Percentiles rank a stretch among this genome's conserved stretches.
Evolutionary conservation across 768 basidiomycete genomes (phyloP).

Genomic region (Phlebiopsis flavidoalba): DNA sequence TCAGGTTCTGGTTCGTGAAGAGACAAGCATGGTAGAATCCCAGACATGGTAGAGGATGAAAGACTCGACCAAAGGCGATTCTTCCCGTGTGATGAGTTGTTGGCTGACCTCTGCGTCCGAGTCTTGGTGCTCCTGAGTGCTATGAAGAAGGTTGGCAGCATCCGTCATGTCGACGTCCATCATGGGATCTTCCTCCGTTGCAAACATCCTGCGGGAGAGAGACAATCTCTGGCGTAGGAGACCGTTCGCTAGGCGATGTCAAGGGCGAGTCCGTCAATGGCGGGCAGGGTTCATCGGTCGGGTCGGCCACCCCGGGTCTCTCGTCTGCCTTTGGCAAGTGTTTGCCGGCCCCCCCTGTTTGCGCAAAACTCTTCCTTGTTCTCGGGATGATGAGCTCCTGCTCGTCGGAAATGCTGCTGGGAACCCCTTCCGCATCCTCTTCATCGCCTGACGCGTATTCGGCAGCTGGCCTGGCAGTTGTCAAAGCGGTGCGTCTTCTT

Average conservation of each 20-base stretch:
- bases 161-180: conserved; percentile 18
- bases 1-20: neutral
- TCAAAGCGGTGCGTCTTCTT: conserved; percentile 34
- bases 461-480: conserved; percentile 12
- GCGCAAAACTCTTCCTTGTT: conserved; percentile 7
- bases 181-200: neutral
- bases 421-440: conserved; percentile 31
- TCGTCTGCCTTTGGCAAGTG: conserved; percentile 38
- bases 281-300: neutral
- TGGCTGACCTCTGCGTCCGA: conserved; percentile 15
- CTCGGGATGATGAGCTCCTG: conserved; percentile 42
- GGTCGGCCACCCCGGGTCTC: neutral
- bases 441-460: conserved; percentile 12
- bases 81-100: neutral
- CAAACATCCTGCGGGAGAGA: neutral
- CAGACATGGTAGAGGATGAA: neutral
- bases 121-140: neutral
- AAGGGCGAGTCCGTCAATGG: neutral
- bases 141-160: neutral
- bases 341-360: conserved; percentile 25
- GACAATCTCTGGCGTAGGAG: neutral
- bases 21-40: neutral
- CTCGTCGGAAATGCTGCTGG: conserved; percentile 67
- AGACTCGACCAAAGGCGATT: neutral
- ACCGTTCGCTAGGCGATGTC: neutral